Conservation (phyloP, 306 rosid genomes). For the Bauhinia variegata region DNA sequence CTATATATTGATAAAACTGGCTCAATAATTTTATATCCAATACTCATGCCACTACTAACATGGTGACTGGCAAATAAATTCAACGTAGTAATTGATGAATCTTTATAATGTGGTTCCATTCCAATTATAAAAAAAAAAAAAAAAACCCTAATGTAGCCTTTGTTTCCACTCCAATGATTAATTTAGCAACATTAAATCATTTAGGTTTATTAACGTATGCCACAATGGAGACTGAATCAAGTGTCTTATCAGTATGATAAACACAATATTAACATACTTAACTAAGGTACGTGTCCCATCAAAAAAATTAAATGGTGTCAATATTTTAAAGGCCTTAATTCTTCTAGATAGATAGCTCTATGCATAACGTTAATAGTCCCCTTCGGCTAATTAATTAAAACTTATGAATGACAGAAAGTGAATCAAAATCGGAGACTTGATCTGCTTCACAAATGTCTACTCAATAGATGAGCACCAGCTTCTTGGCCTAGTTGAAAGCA, state of each 20-base stretch:
- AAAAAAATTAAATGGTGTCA: conserved; percentile 8
- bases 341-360: conserved; percentile 20
- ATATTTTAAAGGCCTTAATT: conserved; percentile 28
- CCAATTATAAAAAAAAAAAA: no score
- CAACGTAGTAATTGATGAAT: no score
- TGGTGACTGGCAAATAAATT: no score
- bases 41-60: no score
- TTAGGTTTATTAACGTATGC: no score
- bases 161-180: no score
- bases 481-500: conserved; percentile 41
- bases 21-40: not conserved
- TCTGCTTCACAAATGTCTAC: conserved; percentile 67
- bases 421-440: conserved; percentile 26
- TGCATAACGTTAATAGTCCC: conserved; percentile 24
- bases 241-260: no score
- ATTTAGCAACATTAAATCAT: no score
- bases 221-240: not conserved
- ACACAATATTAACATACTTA: not conserved
- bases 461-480: conserved; percentile 61
- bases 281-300: conserved; percentile 27
- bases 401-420: conserved; percentile 28
- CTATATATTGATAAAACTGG: not conserved
- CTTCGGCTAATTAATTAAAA: conserved; percentile 16
- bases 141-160: no score
- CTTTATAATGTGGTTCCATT: no score